Evolutionary conservation across 768 basidiomycete species (phyloP).

Genomic region (Melanogaster broomeanus): DNA sequence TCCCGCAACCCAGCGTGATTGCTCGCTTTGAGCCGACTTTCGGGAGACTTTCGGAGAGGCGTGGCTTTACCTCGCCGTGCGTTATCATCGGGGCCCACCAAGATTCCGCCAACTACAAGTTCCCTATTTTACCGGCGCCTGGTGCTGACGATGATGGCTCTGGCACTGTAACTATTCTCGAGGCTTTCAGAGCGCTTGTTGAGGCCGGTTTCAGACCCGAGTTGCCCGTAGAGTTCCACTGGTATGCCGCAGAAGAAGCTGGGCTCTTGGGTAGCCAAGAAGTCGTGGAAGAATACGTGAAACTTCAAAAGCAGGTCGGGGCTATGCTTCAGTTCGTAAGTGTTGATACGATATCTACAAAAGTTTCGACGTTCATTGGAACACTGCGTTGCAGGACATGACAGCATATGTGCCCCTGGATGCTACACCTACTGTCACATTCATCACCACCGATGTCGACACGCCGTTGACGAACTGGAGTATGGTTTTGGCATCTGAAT

Average conservation of each 20-base stretch:
- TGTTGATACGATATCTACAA: no score
- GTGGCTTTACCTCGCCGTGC: constrained; percentile 19
- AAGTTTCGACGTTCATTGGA: no score
- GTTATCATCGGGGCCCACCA: constrained; percentile 45
- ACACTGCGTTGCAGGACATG: no score
- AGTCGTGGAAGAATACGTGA: constrained; percentile 51
- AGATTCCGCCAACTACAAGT: constrained; percentile 44
- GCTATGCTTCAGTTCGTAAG: constrained; percentile 54
- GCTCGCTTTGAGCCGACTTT: constrained; percentile 25
- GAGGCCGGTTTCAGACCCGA: constrained; percentile 67
- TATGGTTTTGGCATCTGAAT: constrained; percentile 36
- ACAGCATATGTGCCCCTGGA: constrained; percentile 34
- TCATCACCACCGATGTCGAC: constrained; percentile 41
- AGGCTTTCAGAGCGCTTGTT: constrained; percentile 72
- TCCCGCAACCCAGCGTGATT: constrained; percentile 23
- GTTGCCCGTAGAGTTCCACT: constrained; percentile 75
- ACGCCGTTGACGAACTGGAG: constrained; percentile 44
- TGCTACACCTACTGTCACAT: constrained; percentile 12
- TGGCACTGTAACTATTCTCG: constrained; percentile 81
- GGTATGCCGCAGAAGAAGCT: constrained; percentile 76
- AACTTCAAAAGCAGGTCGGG: constrained; percentile 43
- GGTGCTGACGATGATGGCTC: constrained; percentile 57
- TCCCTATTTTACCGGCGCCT: constrained; percentile 43
- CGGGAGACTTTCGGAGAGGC: constrained; percentile 3
- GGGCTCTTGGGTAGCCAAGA: constrained; percentile 41